phyloP scores from a whole-genome alignment of 2,329 filamentous ascomycete genomes.

The Colletotrichum lindemuthianum region DNA sequence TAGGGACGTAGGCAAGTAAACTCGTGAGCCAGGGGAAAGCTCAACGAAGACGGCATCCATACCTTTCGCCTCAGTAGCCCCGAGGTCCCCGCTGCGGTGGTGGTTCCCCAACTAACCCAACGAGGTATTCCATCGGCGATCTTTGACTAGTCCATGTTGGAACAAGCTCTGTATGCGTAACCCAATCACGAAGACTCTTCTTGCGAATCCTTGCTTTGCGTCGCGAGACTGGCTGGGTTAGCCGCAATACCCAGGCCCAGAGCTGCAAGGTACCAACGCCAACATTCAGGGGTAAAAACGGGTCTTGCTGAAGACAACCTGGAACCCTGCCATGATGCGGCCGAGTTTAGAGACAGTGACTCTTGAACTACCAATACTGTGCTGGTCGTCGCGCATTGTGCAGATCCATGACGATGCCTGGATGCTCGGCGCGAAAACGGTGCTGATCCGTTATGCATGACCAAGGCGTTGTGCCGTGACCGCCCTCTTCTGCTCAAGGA shows the following conservation, averaged over 20 bases:
- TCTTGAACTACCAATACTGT: slow-evolving; percentile 24
- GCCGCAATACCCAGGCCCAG: slow-evolving; percentile 14
- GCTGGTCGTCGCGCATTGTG: slow-evolving; percentile 5
- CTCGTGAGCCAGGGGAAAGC: slow-evolving; percentile 5
- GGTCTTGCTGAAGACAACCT: slow-evolving; percentile 33
- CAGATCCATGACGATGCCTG: slow-evolving; percentile 7
- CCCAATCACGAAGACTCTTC: slow-evolving; percentile 35
- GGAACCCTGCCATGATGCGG: slow-evolving; percentile 18
- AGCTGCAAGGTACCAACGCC: slow-evolving; percentile 32
- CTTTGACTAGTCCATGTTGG: slow-evolving; percentile 37
- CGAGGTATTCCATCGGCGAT: slow-evolving; percentile 36
- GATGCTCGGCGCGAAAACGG: slow-evolving; percentile 24
- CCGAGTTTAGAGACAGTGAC: slow-evolving; percentile 11
- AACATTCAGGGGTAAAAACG: slow-evolving; percentile 41
- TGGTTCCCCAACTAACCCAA: slow-evolving; percentile 29
- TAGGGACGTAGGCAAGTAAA: slow-evolving; percentile 4
- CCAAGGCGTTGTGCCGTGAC: slow-evolving; percentile 11
- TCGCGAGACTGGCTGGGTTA: slow-evolving; percentile 20
- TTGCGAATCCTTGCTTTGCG: slow-evolving; percentile 4
- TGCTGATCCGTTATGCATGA: slow-evolving; percentile 30
- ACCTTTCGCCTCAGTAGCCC: slow-evolving; percentile 13
- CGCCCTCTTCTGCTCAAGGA: slow-evolving; percentile 3
- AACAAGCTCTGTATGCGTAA: slow-evolving; percentile 12
- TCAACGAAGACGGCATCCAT: slow-evolving; percentile 11
- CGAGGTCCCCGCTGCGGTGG: slow-evolving; percentile 7